phyloP scores from a whole-genome alignment of 2,329 filamentous ascomycete species.

The Exophiala spinifera region DNA sequence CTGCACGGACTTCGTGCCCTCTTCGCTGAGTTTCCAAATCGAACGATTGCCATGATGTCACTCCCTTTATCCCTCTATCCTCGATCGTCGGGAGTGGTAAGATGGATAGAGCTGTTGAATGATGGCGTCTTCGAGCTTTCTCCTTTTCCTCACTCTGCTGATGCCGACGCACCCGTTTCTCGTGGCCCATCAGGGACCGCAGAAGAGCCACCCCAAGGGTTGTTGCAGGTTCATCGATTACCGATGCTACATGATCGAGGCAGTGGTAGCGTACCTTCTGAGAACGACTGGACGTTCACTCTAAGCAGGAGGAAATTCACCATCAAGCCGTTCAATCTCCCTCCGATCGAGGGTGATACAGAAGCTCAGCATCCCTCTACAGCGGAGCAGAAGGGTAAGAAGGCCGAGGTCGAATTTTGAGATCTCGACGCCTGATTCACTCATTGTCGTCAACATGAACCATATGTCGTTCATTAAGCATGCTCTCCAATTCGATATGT shows the following conservation, averaged over 20 bases:
- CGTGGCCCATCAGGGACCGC: conserved; percentile 45
- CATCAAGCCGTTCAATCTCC: conserved; percentile 84
- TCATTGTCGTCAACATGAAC: conserved; percentile 29
- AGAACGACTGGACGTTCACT: conserved; percentile 87
- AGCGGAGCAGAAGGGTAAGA: conserved; percentile 51
- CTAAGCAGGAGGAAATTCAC: conserved; percentile 79
- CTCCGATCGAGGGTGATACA: conserved; percentile 75
- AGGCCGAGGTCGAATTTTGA: conserved; percentile 73
- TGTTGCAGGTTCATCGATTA: conserved; percentile 77
- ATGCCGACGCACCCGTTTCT: conserved; percentile 36
- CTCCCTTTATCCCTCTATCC: conserved; percentile 78
- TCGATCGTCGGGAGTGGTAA: conserved; percentile 68
- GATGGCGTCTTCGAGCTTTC: conserved; percentile 87
- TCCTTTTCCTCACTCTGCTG: conserved; percentile 62
- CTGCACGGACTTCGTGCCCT: conserved; percentile 74
- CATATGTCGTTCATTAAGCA: conserved; percentile 48
- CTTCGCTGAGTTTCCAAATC: conserved; percentile 63
- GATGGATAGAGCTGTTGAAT: conserved; percentile 79
- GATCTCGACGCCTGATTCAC: not conserved
- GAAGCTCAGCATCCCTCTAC: conserved; percentile 55
- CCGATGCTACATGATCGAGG: conserved; percentile 87
- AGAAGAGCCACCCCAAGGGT: conserved; percentile 78
- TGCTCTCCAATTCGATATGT: conserved; percentile 62
- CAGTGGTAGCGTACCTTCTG: conserved; percentile 65
- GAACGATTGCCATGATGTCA: conserved; percentile 70